Percentiles rank a stretch among this genome's conserved stretches.
Evolutionary conservation across 495 filamentous ascomycete genomes (phyloP).

Genomic region (Neurospora hispaniola): DNA sequence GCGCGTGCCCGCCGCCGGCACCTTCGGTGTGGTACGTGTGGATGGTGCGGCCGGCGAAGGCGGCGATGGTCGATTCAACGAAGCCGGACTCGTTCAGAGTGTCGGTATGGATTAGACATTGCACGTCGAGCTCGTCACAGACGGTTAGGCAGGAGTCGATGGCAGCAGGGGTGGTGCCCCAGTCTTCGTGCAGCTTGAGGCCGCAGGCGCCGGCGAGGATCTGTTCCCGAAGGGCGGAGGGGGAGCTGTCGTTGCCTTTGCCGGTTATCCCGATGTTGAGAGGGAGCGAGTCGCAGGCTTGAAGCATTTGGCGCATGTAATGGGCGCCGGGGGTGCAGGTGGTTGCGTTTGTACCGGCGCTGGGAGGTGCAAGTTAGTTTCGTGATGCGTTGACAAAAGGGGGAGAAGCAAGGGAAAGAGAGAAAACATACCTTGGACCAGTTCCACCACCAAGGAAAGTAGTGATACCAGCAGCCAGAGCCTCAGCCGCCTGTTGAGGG

Average conservation of each 20-base stretch:
- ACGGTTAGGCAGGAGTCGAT: constrained; percentile 84
- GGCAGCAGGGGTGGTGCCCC: constrained; percentile 85
- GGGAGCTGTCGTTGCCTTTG: constrained; percentile 86
- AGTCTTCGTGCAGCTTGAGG: constrained; percentile 95
- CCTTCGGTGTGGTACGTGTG: constrained; percentile 99
- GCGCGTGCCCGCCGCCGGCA: constrained; percentile 90
- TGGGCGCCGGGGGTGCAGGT: constrained; percentile 85
- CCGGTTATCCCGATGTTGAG: constrained; percentile 91
- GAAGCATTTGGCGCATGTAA: constrained; percentile 87
- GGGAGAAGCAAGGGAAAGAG: background rate
- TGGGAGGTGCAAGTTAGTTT: constrained; percentile 21
- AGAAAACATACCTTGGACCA: constrained; percentile 55
- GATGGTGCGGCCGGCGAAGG: constrained; percentile 84
- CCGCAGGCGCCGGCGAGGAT: constrained; percentile 76
- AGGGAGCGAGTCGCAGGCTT: constrained; percentile 77
- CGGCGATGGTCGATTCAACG: constrained; percentile 81
- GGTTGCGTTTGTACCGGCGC: constrained; percentile 88
- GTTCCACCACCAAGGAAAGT: constrained; percentile 89
- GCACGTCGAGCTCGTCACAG: constrained; percentile 85
- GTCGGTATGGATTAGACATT: constrained; percentile 95
- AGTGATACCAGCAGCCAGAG: constrained; percentile 79
- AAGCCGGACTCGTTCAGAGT: constrained; percentile 97
- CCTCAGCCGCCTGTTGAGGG: constrained; percentile 84
- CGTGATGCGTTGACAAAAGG: background rate
- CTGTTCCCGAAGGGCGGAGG: constrained; percentile 66